These are phyloP conservation scores for Penicillium sp. DNA, from an alignment of 2,329 filamentous ascomycete genomes.

Conservation along the genomic window DNA sequence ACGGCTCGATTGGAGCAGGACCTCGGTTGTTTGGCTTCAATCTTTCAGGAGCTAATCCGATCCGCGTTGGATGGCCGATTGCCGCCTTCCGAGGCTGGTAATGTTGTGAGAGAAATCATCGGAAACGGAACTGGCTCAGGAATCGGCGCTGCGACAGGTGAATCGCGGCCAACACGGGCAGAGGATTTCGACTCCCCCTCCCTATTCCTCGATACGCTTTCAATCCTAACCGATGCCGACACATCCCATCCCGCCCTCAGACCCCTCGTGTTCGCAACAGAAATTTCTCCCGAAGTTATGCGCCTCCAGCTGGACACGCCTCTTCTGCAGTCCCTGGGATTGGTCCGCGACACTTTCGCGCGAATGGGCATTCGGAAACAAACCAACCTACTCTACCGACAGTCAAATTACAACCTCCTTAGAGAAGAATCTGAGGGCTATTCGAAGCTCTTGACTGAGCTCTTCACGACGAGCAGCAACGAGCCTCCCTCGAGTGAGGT, in stretches of 20 bases:
- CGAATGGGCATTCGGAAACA: conserved; percentile 81
- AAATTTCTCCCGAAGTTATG: conserved; percentile 65
- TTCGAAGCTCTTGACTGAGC: conserved; percentile 89
- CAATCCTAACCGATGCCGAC: conserved; percentile 69
- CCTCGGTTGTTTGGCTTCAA: conserved; percentile 58
- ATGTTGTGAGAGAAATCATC: conserved; percentile 67
- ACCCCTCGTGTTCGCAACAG: conserved; percentile 65
- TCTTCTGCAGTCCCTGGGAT: conserved; percentile 66
- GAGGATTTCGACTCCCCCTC: conserved; percentile 55
- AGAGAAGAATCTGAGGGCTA: conserved; percentile 96
- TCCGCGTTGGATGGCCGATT: conserved; percentile 66
- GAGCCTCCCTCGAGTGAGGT: conserved; percentile 67
- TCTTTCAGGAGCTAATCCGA: conserved; percentile 81
- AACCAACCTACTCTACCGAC: conserved; percentile 87
- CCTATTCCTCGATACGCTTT: conserved; percentile 76
- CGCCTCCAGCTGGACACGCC: conserved; percentile 76
- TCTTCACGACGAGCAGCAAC: conserved; percentile 79
- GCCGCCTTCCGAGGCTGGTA: conserved; percentile 62
- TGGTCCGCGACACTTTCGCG: conserved; percentile 79
- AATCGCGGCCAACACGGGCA: conserved; percentile 34
- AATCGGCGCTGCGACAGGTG: conserved; percentile 42
- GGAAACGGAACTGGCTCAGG: conserved; percentile 48
- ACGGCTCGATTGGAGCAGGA: conserved; percentile 64
- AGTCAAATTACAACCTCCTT: conserved; percentile 93
- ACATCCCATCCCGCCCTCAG: conserved; percentile 54